phyloP scores from a whole-genome alignment of 345 rosid species.

The Aquilaria sinensis region DNA sequence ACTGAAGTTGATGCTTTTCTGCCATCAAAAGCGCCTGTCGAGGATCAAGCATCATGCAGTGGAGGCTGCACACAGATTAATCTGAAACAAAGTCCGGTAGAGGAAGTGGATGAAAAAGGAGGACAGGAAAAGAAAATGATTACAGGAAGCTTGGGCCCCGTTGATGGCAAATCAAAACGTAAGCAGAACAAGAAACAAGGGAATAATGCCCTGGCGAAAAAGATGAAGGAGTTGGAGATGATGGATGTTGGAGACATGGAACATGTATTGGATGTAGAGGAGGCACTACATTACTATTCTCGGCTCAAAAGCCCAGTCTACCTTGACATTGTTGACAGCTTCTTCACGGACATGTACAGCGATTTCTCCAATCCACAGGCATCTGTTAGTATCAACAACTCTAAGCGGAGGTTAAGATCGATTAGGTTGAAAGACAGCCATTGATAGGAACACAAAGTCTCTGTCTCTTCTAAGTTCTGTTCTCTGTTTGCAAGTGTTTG shows the following conservation, averaged over 20 bases:
- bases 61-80: slow-evolving; percentile 15
- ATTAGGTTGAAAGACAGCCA: slow-evolving; percentile 27
- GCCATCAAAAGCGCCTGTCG: slow-evolving; percentile 6
- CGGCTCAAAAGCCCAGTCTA: slow-evolving; percentile 78
- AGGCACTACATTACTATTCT: slow-evolving; percentile 80
- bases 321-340: slow-evolving; percentile 73
- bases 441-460: slow-evolving; percentile 4
- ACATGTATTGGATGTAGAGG: slow-evolving; percentile 70
- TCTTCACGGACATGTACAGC: slow-evolving; percentile 73
- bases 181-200: slow-evolving; percentile 16
- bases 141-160: slow-evolving; percentile 15
- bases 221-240: slow-evolving; percentile 88
- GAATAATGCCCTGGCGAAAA: slow-evolving; percentile 47
- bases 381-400: slow-evolving; percentile 30
- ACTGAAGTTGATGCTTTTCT: slow-evolving; percentile 9
- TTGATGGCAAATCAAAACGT: slow-evolving; percentile 18
- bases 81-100: slow-evolving; percentile 19
- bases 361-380: slow-evolving; percentile 57
- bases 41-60: slow-evolving; percentile 18
- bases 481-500: slow-evolving; percentile 2
- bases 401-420: slow-evolving; percentile 44
- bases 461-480: slow-evolving; percentile 3
- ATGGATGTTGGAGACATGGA: slow-evolving; percentile 66
- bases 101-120: slow-evolving; percentile 24
- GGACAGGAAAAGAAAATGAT: slow-evolving; percentile 21